phyloP scores from a whole-genome alignment of 2,329 filamentous ascomycete species.

The Chaetomiaceae sp. region DNA sequence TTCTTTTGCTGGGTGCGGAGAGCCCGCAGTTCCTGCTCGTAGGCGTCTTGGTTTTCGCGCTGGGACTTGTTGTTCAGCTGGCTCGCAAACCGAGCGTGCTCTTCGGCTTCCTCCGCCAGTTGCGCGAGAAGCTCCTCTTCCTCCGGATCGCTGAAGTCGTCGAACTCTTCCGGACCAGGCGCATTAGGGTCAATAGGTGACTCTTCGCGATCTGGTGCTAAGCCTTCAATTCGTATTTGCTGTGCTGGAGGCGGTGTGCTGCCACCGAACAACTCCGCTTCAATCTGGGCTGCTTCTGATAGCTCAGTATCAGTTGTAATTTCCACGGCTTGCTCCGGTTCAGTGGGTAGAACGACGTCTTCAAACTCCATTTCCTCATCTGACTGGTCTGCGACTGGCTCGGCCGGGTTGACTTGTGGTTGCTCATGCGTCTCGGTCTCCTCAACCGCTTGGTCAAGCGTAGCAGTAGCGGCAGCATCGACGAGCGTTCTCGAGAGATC shows the following conservation, averaged over 20 bases:
- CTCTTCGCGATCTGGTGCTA: slow-evolving; percentile 20
- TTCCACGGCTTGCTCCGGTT: slow-evolving; percentile 4
- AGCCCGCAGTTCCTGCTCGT: slow-evolving; percentile 80
- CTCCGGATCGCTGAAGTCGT: slow-evolving; percentile 77
- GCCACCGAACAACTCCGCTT: slow-evolving; percentile 25
- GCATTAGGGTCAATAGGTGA: slow-evolving; percentile 25
- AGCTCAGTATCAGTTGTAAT: slow-evolving; percentile 8
- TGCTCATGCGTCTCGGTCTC: too few relatives aligned
- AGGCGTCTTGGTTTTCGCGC: slow-evolving; percentile 66
- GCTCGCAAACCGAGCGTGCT: slow-evolving; percentile 88
- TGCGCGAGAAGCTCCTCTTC: slow-evolving; percentile 84
- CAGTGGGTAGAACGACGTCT: slow-evolving; percentile 28
- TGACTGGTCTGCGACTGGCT: slow-evolving; percentile 5
- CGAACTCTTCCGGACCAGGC: slow-evolving; percentile 58
- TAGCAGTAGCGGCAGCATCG: too few relatives aligned
- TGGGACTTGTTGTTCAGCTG: slow-evolving; percentile 72
- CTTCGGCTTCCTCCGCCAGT: slow-evolving; percentile 83
- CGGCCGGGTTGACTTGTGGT: not conserved
- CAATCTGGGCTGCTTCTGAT: slow-evolving; percentile 25
- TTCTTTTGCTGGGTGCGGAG: slow-evolving; percentile 93
- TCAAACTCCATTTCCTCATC: slow-evolving; percentile 32
- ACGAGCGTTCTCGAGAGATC: not conserved
- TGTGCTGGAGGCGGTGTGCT: slow-evolving; percentile 20
- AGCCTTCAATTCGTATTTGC: slow-evolving; percentile 23
- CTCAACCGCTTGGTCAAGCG: too few relatives aligned